Percentiles rank a stretch among this genome's conserved stretches.
phyloP scores from a whole-genome alignment of 306 rosid species.

The Fragaria nilgerrensis region DNA sequence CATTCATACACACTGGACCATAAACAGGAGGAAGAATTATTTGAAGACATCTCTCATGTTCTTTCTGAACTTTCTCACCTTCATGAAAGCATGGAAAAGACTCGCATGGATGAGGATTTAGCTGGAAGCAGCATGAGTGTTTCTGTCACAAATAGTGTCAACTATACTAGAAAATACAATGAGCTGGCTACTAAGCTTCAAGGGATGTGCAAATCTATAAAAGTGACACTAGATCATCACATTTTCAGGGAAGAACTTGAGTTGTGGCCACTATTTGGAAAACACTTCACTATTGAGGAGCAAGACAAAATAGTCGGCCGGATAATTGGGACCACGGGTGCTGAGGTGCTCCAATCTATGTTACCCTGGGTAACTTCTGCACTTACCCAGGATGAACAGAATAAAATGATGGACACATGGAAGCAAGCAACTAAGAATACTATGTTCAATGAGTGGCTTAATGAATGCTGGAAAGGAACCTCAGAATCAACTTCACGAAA shows the following conservation, averaged over 20 bases:
- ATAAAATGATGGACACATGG: constrained; percentile 98
- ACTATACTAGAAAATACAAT: constrained; percentile 59
- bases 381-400: constrained; percentile 96
- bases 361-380: constrained; percentile 99
- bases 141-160: constrained; percentile 38
- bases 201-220: constrained; percentile 97
- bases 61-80: constrained; percentile 87
- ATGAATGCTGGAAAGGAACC: constrained; percentile 91
- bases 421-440: constrained; percentile 97
- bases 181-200: constrained; percentile 96
- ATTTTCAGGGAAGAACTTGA: constrained; percentile 96
- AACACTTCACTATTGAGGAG: constrained; percentile 93
- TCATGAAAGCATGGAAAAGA: constrained; percentile 57
- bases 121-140: constrained; percentile 33
- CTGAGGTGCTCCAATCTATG: constrained; percentile 99
- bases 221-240: constrained; percentile 93
- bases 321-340: constrained; percentile 98
- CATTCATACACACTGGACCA: constrained; percentile 96
- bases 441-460: constrained; percentile 99
- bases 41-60: constrained; percentile 79
- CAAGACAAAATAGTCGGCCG: constrained; percentile 96
- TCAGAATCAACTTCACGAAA: constrained; percentile 49
- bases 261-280: constrained; percentile 95
- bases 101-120: constrained; percentile 38
- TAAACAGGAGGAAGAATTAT: constrained; percentile 89